Evolutionary conservation across 225 moss, liverwort and hornwort genomes (phyloP).

Genomic region (Pseudoscleropodium purum): DNA sequence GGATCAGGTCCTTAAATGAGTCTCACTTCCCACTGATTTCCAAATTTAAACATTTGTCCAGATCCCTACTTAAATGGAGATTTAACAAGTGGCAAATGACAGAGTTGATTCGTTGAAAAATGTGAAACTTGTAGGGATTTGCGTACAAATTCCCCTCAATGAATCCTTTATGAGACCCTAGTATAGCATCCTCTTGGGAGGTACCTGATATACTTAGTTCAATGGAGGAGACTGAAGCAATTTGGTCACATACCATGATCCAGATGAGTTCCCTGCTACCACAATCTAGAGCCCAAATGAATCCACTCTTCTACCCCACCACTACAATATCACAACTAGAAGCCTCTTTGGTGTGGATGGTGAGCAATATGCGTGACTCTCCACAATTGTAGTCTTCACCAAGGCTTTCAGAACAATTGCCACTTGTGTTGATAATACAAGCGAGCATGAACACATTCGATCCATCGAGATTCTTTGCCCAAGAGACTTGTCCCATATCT

Average conservation of each 20-base stretch:
- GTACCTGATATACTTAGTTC: neutral
- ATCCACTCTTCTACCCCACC: slow-evolving; percentile 21
- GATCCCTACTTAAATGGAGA: neutral
- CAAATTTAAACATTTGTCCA: neutral
- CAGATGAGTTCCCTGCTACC: slow-evolving; percentile 6
- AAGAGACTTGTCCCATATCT: neutral
- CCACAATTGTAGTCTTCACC: slow-evolving; percentile 29
- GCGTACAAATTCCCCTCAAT: neutral
- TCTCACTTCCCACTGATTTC: too few species aligned
- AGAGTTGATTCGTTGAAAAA: neutral
- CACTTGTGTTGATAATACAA: neutral
- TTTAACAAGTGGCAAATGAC: neutral
- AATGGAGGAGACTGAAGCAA: neutral
- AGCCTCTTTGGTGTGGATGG: neutral
- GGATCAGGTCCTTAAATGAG: too few species aligned
- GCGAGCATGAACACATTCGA: slow-evolving; percentile 3
- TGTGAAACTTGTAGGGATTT: neutral
- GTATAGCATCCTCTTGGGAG: neutral
- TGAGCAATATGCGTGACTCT: slow-evolving; percentile 21
- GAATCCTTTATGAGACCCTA: neutral
- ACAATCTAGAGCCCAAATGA: slow-evolving; percentile 14
- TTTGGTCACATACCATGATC: neutral
- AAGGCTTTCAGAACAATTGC: neutral
- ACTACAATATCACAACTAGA: neutral
- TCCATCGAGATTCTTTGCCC: slow-evolving; percentile 11